phyloP scores from a whole-genome alignment of 257 asterid genomes.

The Nicotiana undulata region DNA sequence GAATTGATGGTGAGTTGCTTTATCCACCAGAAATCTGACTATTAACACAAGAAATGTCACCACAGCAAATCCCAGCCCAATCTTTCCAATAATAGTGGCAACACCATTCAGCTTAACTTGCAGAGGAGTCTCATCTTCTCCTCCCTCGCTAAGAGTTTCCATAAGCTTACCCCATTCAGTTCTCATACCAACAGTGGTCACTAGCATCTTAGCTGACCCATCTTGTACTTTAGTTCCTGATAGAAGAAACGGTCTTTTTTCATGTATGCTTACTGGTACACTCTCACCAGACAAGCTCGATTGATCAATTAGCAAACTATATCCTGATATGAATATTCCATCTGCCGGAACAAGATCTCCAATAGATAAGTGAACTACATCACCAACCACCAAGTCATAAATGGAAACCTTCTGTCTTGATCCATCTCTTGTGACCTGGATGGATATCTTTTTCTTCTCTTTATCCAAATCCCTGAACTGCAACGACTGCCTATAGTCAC shows the following conservation, averaged over 20 bases:
- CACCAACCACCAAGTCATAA: constrained; percentile 89
- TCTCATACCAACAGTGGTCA: constrained; percentile 97
- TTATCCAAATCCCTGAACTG: constrained; percentile 91
- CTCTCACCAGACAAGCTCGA: constrained; percentile 97
- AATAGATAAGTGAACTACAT: constrained; percentile 56
- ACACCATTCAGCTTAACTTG: constrained; percentile 98
- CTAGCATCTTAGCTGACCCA: constrained; percentile 89
- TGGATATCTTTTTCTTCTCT: constrained; percentile 88
- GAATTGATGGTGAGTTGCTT: constrained; percentile 51
- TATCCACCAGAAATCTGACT: constrained; percentile 57
- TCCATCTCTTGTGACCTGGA: constrained; percentile 83
- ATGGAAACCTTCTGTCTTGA: constrained; percentile 73
- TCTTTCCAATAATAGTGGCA: constrained; percentile 91
- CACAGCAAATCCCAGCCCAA: constrained; percentile 69
- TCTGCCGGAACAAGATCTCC: constrained; percentile 94
- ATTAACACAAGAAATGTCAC: constrained; percentile 65
- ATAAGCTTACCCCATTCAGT: constrained; percentile 98
- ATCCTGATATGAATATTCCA: constrained; percentile 74
- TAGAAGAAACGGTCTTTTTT: constrained; percentile 75
- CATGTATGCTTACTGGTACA: constrained; percentile 61
- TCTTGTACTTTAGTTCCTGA: constrained; percentile 88
- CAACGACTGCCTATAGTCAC: constrained; percentile 95
- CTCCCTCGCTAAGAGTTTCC: constrained; percentile 90
- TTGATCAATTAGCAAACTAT: constrained; percentile 78
- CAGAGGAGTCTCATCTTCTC: constrained; percentile 96